Evolutionary conservation across 495 filamentous ascomycete species (phyloP).

Genomic region (Talaromyces thailandensis): DNA sequence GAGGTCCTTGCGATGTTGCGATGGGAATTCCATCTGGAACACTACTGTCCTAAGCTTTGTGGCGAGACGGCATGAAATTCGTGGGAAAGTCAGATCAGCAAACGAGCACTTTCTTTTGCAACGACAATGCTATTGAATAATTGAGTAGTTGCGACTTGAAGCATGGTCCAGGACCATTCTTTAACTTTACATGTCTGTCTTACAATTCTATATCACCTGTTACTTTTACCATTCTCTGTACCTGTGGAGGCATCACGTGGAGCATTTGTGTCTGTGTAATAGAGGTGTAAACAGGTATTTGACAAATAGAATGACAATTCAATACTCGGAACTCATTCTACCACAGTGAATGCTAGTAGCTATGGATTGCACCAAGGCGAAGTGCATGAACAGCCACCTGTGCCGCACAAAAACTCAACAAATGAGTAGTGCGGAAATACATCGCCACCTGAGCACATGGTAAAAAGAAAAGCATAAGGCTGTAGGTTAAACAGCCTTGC

Average conservation of each 20-base stretch:
- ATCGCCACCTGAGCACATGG: background rate
- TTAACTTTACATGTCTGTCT: too few relatives aligned
- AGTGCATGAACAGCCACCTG: background rate
- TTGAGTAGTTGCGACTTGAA: background rate
- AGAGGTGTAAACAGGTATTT: background rate
- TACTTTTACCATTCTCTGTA: too few relatives aligned
- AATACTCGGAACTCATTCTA: background rate
- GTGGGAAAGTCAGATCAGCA: background rate
- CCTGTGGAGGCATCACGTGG: background rate
- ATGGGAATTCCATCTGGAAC: background rate
- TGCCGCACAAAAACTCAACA: background rate
- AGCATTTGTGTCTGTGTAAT: background rate
- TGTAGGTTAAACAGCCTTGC: background rate
- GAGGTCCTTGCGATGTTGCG: conserved; percentile 1
- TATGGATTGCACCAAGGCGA: background rate
- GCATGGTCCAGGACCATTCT: background rate
- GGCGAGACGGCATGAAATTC: background rate
- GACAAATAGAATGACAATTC: background rate
- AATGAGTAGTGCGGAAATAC: background rate
- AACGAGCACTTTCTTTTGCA: too few relatives aligned
- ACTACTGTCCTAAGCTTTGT: background rate
- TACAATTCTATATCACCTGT: too few relatives aligned
- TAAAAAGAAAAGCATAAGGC: background rate
- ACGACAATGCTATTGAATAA: background rate
- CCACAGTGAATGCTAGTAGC: background rate